phyloP scores from a whole-genome alignment of 1,284 basidiomycete genomes.

The Rhodotorula sp. region DNA sequence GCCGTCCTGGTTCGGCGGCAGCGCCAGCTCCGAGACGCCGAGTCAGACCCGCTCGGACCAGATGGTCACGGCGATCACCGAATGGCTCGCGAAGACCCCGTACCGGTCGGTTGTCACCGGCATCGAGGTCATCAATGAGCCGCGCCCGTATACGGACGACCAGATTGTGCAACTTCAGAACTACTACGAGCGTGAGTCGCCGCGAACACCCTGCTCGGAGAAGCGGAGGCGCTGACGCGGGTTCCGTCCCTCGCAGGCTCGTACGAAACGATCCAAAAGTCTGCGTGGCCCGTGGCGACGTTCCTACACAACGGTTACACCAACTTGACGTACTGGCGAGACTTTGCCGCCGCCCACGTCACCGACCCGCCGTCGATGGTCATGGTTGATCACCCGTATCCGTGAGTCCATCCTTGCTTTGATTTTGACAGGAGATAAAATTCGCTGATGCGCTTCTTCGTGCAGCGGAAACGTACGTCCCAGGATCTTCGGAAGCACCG shows the following conservation, averaged over 20 bases:
- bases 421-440: background rate
- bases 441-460: too few relatives aligned
- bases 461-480: too few relatives aligned
- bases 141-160: conserved; percentile 44
- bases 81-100: conserved; percentile 41
- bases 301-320: conserved; percentile 42
- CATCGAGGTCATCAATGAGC: conserved; percentile 44
- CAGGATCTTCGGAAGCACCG: too few relatives aligned
- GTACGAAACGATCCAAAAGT: conserved; percentile 43
- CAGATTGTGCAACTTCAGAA: conserved; percentile 41
- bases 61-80: conserved; percentile 43
- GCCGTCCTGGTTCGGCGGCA: conserved; percentile 26
- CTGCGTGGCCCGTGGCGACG: conserved; percentile 42
- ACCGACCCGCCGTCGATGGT: conserved; percentile 42
- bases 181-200: conserved; percentile 39
- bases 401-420: conserved; percentile 14
- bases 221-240: background rate
- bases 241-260: conserved; percentile 15
- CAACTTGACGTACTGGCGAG: conserved; percentile 11
- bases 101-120: conserved; percentile 44
- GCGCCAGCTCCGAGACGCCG: conserved; percentile 18
- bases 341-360: conserved; percentile 17
- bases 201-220: too few relatives aligned
- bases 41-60: conserved; percentile 43
- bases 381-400: conserved; percentile 46